A percentile compares a stretch with the other conserved stretches of the same genome.
Conservation (phyloP, 352 stramenopile species). For the Phytophthora capsici region DNA sequence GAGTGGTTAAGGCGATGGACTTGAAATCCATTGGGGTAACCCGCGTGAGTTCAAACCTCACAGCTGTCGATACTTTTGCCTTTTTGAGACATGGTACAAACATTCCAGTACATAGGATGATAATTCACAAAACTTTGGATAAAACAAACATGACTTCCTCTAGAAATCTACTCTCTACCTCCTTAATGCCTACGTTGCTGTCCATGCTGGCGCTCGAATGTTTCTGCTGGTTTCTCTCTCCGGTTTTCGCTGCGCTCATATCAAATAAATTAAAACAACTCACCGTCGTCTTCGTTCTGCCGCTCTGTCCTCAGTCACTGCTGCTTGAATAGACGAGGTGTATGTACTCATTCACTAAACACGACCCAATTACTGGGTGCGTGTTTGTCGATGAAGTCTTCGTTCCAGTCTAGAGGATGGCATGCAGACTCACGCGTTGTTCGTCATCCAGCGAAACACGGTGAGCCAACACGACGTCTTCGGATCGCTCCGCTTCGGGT, state of each 20-base stretch:
- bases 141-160: slow-evolving; percentile 26
- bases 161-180: slow-evolving; percentile 19
- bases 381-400: slow-evolving; percentile 14
- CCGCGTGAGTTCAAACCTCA: slow-evolving; percentile 45
- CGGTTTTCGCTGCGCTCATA: slow-evolving; percentile 35
- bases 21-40: slow-evolving; percentile 45
- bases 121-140: not conserved
- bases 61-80: slow-evolving; percentile 35
- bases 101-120: not conserved
- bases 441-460: slow-evolving; percentile 67
- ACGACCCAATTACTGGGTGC: not conserved
- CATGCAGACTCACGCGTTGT: slow-evolving; percentile 67
- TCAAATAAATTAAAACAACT: slow-evolving; percentile 50
- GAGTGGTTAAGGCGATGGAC: slow-evolving; percentile 47
- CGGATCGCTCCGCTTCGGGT: slow-evolving; percentile 41
- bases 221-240: slow-evolving; percentile 23
- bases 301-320: not conserved
- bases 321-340: slow-evolving; percentile 12
- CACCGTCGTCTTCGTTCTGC: slow-evolving; percentile 11
- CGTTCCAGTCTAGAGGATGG: slow-evolving; percentile 56
- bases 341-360: slow-evolving; percentile 16
- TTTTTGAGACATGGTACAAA: not conserved
- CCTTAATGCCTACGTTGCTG: slow-evolving; percentile 17
- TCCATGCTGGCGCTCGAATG: slow-evolving; percentile 17
- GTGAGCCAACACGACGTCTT: slow-evolving; percentile 65